These are phyloP conservation scores for Ceratocystis smalleyi DNA, from an alignment of 2,329 filamentous ascomycete species.

Conservation along the genomic window DNA sequence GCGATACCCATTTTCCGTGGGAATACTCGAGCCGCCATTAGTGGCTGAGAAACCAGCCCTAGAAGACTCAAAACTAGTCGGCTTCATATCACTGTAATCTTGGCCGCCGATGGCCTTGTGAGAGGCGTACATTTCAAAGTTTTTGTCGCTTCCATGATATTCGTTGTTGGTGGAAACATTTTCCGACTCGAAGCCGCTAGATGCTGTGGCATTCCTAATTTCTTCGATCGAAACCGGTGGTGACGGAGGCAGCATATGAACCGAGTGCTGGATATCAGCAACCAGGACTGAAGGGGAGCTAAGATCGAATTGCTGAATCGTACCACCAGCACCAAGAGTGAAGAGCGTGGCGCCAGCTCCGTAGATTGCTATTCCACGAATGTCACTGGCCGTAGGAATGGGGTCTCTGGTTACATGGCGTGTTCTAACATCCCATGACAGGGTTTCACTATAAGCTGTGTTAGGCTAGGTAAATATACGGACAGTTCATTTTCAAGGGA, in stretches of 20 bases:
- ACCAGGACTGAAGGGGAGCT: constrained; percentile 70
- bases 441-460: constrained; percentile 44
- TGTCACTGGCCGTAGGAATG: constrained; percentile 68
- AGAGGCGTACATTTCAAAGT: constrained; percentile 29
- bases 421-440: constrained; percentile 95
- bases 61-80: constrained; percentile 43
- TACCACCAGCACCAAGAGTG: constrained; percentile 73
- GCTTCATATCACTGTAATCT: constrained; percentile 8
- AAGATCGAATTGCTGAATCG: constrained; percentile 87
- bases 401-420: constrained; percentile 85
- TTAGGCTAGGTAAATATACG: constrained; percentile 16
- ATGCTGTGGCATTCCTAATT: constrained; percentile 36
- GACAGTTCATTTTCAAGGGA: constrained; percentile 20
- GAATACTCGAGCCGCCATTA: constrained; percentile 21
- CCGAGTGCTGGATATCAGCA: constrained; percentile 72
- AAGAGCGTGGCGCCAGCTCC: constrained; percentile 85
- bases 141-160: constrained; percentile 56
- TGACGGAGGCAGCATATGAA: constrained; percentile 61
- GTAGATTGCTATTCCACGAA: constrained; percentile 72
- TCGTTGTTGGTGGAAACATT: constrained; percentile 41
- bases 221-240: constrained; percentile 68
- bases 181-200: constrained; percentile 37
- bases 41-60: constrained; percentile 31
- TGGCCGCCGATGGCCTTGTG: not conserved
- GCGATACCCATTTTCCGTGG: constrained; percentile 28